phyloP scores from a whole-genome alignment of 75 land plant species.

The Sequoia sempervirens region DNA sequence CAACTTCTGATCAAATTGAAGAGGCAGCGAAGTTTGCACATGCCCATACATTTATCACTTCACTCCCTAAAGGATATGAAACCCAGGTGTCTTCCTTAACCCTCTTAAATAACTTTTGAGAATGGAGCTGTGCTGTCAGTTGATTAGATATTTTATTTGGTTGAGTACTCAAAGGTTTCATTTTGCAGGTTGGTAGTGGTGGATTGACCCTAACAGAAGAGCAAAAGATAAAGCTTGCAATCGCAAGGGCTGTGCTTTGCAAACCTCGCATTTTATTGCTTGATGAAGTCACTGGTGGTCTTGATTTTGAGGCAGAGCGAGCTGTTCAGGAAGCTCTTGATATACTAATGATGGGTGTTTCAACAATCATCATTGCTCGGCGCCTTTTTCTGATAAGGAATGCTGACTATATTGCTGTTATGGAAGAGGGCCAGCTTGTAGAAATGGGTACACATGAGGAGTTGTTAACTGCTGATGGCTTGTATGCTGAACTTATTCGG shows the following conservation, averaged over 20 bases:
- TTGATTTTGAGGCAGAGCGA: slow-evolving; percentile 95
- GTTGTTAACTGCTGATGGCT: slow-evolving; percentile 66
- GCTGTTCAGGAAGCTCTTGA: slow-evolving; percentile 95
- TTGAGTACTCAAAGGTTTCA: background rate
- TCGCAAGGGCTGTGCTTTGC: slow-evolving; percentile 96
- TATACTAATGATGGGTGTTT: slow-evolving; percentile 87
- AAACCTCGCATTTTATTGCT: slow-evolving; percentile 93
- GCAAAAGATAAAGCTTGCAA: slow-evolving; percentile 88
- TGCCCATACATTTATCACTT: slow-evolving; percentile 98
- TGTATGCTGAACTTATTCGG: slow-evolving; percentile 93
- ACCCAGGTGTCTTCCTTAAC: slow-evolving; percentile 56
- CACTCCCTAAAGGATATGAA: slow-evolving; percentile 85
- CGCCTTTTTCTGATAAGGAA: slow-evolving; percentile 88
- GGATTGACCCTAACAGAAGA: slow-evolving; percentile 78
- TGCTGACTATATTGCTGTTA: slow-evolving; percentile 98
- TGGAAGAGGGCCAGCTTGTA: slow-evolving; percentile 98
- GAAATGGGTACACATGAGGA: slow-evolving; percentile 99
- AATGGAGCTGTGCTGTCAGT: background rate
- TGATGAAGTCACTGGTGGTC: slow-evolving; percentile 96
- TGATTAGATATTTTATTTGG: background rate
- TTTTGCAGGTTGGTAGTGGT: slow-evolving; percentile 80
- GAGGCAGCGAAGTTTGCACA: slow-evolving; percentile 99
- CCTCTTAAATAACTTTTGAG: background rate
- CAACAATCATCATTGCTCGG: slow-evolving; percentile 92
- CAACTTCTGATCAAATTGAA: slow-evolving; percentile 87